Percentiles rank a stretch among this genome's conserved stretches.
These are phyloP conservation scores for Raffaelea deltoideospora DNA, from an alignment of 2,329 filamentous ascomycete species.

Conservation along the genomic window DNA sequence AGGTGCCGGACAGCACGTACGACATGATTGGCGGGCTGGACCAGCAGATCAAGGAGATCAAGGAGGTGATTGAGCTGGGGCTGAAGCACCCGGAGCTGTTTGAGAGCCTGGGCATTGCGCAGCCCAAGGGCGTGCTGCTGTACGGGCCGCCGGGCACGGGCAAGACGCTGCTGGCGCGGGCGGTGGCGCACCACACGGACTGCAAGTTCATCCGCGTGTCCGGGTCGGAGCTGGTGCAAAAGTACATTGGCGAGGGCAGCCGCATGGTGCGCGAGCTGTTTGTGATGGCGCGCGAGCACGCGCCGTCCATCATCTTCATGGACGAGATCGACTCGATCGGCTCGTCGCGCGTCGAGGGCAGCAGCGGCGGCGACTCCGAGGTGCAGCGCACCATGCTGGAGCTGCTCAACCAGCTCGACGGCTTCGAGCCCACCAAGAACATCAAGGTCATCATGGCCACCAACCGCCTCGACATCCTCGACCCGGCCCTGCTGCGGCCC, in stretches of 20 bases:
- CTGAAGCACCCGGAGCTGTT: conserved; percentile 98
- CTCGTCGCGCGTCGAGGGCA: conserved; percentile 90
- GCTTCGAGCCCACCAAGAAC: conserved; percentile 98
- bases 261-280: conserved; percentile 98
- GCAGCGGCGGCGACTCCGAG: conserved; percentile 88
- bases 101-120: conserved; percentile 95
- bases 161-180: conserved; percentile 88
- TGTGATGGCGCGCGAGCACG: conserved; percentile 97
- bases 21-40: conserved; percentile 99
- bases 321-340: conserved; percentile 99
- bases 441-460: conserved; percentile 99
- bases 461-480: conserved; percentile 92
- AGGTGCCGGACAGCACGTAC: conserved; percentile 98
- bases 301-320: conserved; percentile 99
- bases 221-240: conserved; percentile 91
- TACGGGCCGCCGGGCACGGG: conserved; percentile 95
- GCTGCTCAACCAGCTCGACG: conserved; percentile 92
- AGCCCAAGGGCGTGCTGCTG: conserved; percentile 91
- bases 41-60: conserved; percentile 99
- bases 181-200: conserved; percentile 94
- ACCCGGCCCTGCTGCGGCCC: conserved; percentile 86
- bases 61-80: conserved; percentile 97
- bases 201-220: conserved; percentile 98
- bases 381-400: conserved; percentile 98
- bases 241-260: conserved; percentile 96